Percentiles rank a stretch among this genome's conserved stretches.
These are phyloP conservation scores for Yamadazyma philogaea DNA, from an alignment of 805 yeast species.

Conservation along the genomic window DNA sequence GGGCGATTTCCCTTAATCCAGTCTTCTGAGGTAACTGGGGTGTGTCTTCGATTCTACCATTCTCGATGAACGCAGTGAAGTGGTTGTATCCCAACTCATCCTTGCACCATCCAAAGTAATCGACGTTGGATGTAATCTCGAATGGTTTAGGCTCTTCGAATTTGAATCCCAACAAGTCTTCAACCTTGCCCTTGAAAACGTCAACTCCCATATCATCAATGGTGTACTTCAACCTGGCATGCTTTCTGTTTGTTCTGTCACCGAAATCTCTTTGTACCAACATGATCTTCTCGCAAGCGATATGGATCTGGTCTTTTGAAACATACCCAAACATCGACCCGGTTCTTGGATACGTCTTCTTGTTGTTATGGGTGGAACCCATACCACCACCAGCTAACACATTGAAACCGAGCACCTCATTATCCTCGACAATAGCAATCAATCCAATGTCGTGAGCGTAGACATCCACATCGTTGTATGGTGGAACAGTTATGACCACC, in stretches of 20 bases:
- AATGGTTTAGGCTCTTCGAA: slow-evolving; percentile 70
- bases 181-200: slow-evolving; percentile 74
- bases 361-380: slow-evolving; percentile 97
- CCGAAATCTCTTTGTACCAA: slow-evolving; percentile 92
- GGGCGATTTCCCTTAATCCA: slow-evolving; percentile 78
- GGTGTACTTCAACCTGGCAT: slow-evolving; percentile 95
- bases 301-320: slow-evolving; percentile 60
- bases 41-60: slow-evolving; percentile 94
- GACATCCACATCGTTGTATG: slow-evolving; percentile 94
- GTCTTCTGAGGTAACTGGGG: slow-evolving; percentile 85
- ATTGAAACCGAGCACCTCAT: slow-evolving; percentile 75
- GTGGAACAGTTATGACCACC: slow-evolving; percentile 92
- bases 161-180: slow-evolving; percentile 73
- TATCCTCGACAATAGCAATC: slow-evolving; percentile 75
- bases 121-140: slow-evolving; percentile 82
- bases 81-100: slow-evolving; percentile 84
- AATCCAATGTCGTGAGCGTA: slow-evolving; percentile 94
- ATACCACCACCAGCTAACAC: slow-evolving; percentile 96
- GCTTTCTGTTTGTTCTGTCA: slow-evolving; percentile 94
- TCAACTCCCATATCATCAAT: slow-evolving; percentile 92
- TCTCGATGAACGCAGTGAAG: slow-evolving; percentile 91
- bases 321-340: slow-evolving; percentile 85
- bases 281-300: slow-evolving; percentile 88
- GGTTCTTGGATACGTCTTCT: slow-evolving; percentile 93
- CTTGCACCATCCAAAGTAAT: slow-evolving; percentile 89